Base-by-base conservation (phyloP, 1,284 basidiomycete genomes). In the Naganishia cerealis region DNA sequence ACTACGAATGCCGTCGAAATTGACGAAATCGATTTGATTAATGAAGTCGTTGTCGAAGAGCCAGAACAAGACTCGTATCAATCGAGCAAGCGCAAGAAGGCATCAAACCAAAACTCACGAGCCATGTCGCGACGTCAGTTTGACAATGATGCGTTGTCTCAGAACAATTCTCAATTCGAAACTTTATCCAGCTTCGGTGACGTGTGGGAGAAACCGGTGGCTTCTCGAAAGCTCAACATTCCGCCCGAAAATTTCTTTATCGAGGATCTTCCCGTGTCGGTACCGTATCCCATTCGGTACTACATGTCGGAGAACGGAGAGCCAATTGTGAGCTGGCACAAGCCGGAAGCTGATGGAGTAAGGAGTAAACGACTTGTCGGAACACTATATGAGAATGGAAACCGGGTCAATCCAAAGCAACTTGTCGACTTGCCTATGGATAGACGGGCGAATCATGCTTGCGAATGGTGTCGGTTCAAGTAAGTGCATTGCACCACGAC, bases 401-500 rank as follows among this genome's bases (percentile, higher is more conserved):
- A 63, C 15, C 29, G 61, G 16, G 61, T 63, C 61, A 63, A 50
- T 24, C 61, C 61, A 12, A 36, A 52, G 10, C 61, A 63, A 29
- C 39, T 63, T 39, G 61, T 63, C 36, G 61, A 63, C 53, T 40
- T 63, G 21, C 61, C 61, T 24, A 40, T 40, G 18, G 61, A 63
- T 26, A 38, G 61, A 40, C 15, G 61, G 15, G 61, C 61, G 24
- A 63, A 53, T 42, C 61, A 63, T 39, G 61, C 61, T 15, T 63
- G 61, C 61, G 61, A 63, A 50, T 63, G 50, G 50, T 63, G 61
- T 26, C 61, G 61, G n/a, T 63, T 63, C 50, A 63, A 63, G 61
- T 63, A 26, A 54, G 61, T 54, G 8, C 9, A 40, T 9, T n/a
- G n/a, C 46, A 12, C 26, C 39, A 18, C 0, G 12, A 16, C n/a